phyloP scores from a whole-genome alignment of 371 early-diverging fungal species.

The Rhizopus delemar region DNA sequence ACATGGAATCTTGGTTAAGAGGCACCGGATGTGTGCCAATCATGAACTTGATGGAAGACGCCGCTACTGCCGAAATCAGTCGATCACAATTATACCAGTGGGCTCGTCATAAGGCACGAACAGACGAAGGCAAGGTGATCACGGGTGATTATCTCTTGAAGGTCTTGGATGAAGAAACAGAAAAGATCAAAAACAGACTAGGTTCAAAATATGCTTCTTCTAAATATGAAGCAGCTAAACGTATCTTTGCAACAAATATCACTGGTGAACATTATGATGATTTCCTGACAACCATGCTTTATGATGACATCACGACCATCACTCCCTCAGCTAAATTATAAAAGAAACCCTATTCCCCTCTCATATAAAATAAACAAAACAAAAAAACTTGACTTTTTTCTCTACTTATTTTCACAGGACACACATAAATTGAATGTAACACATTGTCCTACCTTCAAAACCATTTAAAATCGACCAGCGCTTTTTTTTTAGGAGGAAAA shows the following conservation, averaged over 20 bases:
- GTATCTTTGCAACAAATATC: conserved; percentile 76
- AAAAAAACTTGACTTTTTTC: not conserved
- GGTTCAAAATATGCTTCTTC: conserved; percentile 62
- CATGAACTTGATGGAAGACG: conserved; percentile 53
- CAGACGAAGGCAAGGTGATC: conserved; percentile 77
- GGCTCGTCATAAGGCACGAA: conserved; percentile 84
- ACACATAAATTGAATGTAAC: conserved; percentile 1
- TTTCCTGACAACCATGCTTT: conserved; percentile 86
- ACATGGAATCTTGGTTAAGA: conserved; percentile 96
- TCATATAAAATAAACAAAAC: not conserved
- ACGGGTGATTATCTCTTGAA: conserved; percentile 74
- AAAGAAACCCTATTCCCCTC: not conserved
- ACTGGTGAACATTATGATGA: conserved; percentile 83
- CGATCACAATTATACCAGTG: conserved; percentile 97
- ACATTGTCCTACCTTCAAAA: not conserved
- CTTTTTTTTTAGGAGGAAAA: not conserved
- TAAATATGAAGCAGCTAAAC: conserved; percentile 79
- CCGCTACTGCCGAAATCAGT: conserved; percentile 94
- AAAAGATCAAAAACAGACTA: conserved; percentile 63
- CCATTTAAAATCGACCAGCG: not conserved
- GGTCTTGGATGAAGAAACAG: conserved; percentile 84
- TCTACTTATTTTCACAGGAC: not conserved
- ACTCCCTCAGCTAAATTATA: conserved; percentile 22
- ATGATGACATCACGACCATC: conserved; percentile 68
- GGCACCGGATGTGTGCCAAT: conserved; percentile 96